A percentile compares a stretch with the other conserved stretches of the same genome.
phyloP scores from a whole-genome alignment of 352 stramenopile genomes.

The Phytophthora europaea region DNA sequence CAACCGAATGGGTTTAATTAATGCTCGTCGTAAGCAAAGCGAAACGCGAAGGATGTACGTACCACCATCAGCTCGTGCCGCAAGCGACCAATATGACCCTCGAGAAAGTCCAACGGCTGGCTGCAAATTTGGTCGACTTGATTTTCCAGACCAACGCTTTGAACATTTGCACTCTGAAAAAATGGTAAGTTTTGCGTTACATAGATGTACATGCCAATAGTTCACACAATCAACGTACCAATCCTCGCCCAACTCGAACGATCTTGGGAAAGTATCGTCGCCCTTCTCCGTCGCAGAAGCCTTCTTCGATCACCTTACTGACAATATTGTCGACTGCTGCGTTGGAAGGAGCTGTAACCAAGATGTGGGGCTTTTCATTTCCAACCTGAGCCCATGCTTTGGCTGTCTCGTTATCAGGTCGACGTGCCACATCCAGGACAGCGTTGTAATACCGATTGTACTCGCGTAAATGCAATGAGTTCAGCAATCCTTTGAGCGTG shows the following conservation, averaged over 20 bases:
- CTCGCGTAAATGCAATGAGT: slow-evolving; percentile 93
- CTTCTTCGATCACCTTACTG: slow-evolving; percentile 96
- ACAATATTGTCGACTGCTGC: slow-evolving; percentile 97
- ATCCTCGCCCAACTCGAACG: slow-evolving; percentile 90
- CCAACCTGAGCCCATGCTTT: slow-evolving; percentile 85
- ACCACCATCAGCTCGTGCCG: slow-evolving; percentile 66
- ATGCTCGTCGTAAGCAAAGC: neutral
- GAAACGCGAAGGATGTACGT: slow-evolving; percentile 22
- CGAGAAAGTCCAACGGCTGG: slow-evolving; percentile 76
- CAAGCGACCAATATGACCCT: slow-evolving; percentile 67
- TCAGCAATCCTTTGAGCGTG: slow-evolving; percentile 92
- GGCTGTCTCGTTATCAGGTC: slow-evolving; percentile 84
- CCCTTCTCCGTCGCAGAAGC: slow-evolving; percentile 95
- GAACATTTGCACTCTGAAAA: slow-evolving; percentile 76
- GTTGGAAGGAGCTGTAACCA: slow-evolving; percentile 96
- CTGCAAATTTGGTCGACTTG: slow-evolving; percentile 89
- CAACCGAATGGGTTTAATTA: neutral
- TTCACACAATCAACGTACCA: slow-evolving; percentile 54
- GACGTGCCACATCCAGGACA: slow-evolving; percentile 82
- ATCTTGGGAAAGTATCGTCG: slow-evolving; percentile 96
- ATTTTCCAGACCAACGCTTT: slow-evolving; percentile 83
- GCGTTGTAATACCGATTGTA: slow-evolving; percentile 95
- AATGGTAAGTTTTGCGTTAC: slow-evolving; percentile 1
- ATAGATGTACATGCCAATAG: neutral
- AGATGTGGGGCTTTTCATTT: slow-evolving; percentile 94